These are phyloP conservation scores for Tricholoma saponaceum DNA, from an alignment of 768 basidiomycete genomes.

Conservation along the genomic window DNA sequence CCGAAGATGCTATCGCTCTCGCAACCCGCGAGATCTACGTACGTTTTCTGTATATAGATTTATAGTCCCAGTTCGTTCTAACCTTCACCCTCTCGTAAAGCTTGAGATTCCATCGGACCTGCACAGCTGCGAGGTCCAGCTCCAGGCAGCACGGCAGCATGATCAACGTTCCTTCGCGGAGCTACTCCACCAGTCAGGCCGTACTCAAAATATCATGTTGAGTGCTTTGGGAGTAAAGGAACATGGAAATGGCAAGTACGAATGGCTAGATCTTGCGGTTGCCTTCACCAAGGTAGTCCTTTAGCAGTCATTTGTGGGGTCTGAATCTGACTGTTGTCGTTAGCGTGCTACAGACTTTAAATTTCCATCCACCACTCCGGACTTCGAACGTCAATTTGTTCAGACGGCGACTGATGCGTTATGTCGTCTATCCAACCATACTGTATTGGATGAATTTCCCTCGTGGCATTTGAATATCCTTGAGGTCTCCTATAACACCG, in stretches of 20 bases:
- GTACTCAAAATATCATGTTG: neutral
- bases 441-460: constrained; percentile 14
- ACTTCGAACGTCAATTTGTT: constrained; percentile 10
- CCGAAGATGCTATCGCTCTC: neutral
- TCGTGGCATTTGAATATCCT: constrained; percentile 22
- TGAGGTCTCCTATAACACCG: constrained; percentile 18
- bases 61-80: neutral
- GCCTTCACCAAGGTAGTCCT: constrained; percentile 13
- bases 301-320: neutral
- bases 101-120: neutral
- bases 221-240: neutral
- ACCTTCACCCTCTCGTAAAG: neutral
- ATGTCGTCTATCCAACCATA: constrained; percentile 10
- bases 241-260: neutral
- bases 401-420: constrained; percentile 8
- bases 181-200: neutral
- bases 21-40: neutral
- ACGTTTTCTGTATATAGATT: neutral
- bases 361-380: neutral
- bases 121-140: neutral
- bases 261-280: neutral
- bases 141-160: neutral
- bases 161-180: neutral
- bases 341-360: constrained; percentile 8
- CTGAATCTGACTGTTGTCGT: neutral